phyloP scores from a whole-genome alignment of 2,329 filamentous ascomycete genomes.

The Colletotrichum tabaci region DNA sequence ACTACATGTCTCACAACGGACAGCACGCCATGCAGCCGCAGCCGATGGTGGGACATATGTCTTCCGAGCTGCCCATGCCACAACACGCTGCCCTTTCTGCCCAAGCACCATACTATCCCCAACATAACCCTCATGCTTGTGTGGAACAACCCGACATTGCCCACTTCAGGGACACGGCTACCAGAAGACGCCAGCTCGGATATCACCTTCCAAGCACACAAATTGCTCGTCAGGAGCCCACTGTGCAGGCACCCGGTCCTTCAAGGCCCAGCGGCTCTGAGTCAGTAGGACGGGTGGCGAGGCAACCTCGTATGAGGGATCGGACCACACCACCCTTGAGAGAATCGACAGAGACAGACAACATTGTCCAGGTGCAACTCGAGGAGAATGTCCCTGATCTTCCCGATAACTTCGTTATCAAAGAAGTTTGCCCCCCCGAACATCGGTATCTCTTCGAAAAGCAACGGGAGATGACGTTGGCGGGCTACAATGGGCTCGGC shows the following conservation, averaged over 20 bases:
- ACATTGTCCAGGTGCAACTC: not conserved
- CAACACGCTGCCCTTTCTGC: slow-evolving; percentile 11
- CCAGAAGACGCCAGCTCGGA: slow-evolving; percentile 19
- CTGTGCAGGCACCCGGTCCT: not conserved
- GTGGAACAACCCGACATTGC: slow-evolving; percentile 13
- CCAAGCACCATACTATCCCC: slow-evolving; percentile 22
- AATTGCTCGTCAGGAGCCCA: slow-evolving; percentile 15
- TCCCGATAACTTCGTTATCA: slow-evolving; percentile 55
- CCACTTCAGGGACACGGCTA: slow-evolving; percentile 1
- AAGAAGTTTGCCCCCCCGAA: slow-evolving; percentile 61
- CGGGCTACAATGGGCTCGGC: slow-evolving; percentile 66
- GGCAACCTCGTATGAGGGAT: not conserved
- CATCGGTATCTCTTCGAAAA: slow-evolving; percentile 66
- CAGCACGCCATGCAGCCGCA: slow-evolving; percentile 19
- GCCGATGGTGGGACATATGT: slow-evolving; percentile 17
- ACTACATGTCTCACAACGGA: slow-evolving; percentile 13
- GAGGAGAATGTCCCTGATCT: slow-evolving; percentile 13
- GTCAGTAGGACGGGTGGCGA: slow-evolving; percentile 6
- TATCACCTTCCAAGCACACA: slow-evolving; percentile 33
- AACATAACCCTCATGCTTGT: not conserved
- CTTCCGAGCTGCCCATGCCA: slow-evolving; percentile 30
- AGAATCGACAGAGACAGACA: not conserved
- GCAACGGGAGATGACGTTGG: slow-evolving; percentile 57
- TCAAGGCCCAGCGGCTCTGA: slow-evolving; percentile 2
- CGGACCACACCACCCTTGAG: not conserved